Conservation (phyloP, 2,329 filamentous ascomycete genomes). For the Byssoonygena ceratinophila region DNA sequence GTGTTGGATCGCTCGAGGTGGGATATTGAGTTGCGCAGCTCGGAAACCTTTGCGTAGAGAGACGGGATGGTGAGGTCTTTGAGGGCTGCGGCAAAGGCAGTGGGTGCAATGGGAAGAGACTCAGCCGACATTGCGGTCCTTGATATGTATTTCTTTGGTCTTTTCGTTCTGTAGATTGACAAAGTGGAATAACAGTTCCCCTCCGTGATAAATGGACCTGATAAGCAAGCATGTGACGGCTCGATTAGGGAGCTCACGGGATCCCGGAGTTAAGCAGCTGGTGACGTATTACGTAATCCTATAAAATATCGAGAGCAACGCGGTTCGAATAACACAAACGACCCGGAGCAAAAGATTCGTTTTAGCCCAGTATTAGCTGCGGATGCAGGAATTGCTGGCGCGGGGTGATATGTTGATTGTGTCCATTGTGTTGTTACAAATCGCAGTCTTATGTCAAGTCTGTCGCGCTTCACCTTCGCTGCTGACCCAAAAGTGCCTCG, state of each 20-base stretch:
- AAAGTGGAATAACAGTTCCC: background rate
- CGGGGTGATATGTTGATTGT: too few species aligned
- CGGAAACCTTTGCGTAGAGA: constrained; percentile 51
- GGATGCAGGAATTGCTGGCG: too few species aligned
- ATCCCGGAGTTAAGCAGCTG: background rate
- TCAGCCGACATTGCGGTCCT: constrained; percentile 39
- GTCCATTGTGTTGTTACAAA: background rate
- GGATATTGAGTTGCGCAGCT: constrained; percentile 49
- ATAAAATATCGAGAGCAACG: background rate
- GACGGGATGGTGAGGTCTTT: constrained; percentile 47
- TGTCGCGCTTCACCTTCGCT: background rate
- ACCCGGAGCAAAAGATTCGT: too few species aligned
- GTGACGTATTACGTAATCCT: background rate
- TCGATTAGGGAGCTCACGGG: background rate
- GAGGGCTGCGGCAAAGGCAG: constrained; percentile 46
- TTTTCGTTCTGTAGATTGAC: background rate
- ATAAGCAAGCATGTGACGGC: too few species aligned
- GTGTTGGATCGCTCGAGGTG: constrained; percentile 50
- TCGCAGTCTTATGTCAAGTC: background rate
- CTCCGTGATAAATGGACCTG: too few species aligned
- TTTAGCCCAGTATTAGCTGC: too few species aligned
- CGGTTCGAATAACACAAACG: too few species aligned
- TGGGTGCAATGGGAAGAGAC: constrained; percentile 40
- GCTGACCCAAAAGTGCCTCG: background rate
- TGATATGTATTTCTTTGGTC: background rate